Evolutionary conservation across 2,329 filamentous ascomycete genomes (phyloP), one percentile per base, ranked within the genome.

Genomic region (Pyrenochaeta sp.): DNA sequence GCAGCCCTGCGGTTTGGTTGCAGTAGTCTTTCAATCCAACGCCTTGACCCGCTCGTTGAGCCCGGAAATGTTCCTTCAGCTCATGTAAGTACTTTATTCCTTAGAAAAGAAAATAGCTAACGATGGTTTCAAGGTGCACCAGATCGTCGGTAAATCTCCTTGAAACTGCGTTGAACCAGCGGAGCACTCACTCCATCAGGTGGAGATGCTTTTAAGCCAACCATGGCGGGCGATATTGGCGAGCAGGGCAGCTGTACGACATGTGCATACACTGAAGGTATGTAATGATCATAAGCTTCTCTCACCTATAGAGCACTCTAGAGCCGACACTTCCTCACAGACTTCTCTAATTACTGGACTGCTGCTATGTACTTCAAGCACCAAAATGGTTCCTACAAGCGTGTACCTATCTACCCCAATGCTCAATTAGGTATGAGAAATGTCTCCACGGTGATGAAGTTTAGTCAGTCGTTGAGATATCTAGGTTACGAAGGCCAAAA

Each of bases 291-390:
- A 40, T 11, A 37, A 14, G 9, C 23, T 27, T 27, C 9, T 27
- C 23, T 5, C 9, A 9, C 23, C 4, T 27, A 27, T 9, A 27
- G 4, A 4, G 23, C 23, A 27, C 23, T 9, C 4, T 9, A 27
- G 23, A 27, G 9, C 23, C 9, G 23, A 27, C 23, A 4, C 17
- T 30, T 49, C 49, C 31, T 17, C 18, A 6, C 6, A 11, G 23
- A 27, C 7, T 43, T 23, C 37, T 42, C 47, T 56, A 73, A 68
- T 45, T 72, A 71, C 51, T 71, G 68, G 69, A 70, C 68, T 2
- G 69, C 71, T 0, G 59, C 60, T 7, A 65, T 73, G 56, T 74
- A 66, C 55, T 72, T 71, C 52, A 59, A 49, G 40, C 60, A 67
- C 30, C 49, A 61, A 9, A 71, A 69, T 18, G 69, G 69, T 12